Conservation (phyloP, 768 basidiomycete genomes). For the Tremella yokohamensis region DNA sequence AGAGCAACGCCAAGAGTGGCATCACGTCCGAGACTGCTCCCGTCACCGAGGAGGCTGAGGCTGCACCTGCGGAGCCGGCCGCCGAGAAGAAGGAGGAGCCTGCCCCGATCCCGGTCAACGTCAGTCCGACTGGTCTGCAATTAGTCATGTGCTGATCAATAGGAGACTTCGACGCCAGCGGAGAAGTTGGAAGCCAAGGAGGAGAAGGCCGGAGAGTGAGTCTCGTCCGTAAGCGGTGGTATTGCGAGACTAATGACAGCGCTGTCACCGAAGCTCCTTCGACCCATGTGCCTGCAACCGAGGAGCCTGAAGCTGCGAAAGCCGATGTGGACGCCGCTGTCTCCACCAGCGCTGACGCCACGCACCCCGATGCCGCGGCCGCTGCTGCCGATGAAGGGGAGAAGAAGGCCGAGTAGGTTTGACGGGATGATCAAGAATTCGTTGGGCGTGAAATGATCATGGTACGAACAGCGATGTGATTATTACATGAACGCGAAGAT, state of each 20-base stretch:
- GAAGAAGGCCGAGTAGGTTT: neutral
- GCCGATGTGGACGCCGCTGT: no score
- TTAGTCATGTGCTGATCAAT: neutral
- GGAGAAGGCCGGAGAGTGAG: constrained; percentile 37
- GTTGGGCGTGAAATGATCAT: no score
- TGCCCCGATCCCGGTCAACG: constrained; percentile 26
- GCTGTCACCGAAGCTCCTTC: constrained; percentile 31
- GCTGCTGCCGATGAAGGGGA: constrained; percentile 31
- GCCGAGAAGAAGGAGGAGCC: constrained; percentile 7
- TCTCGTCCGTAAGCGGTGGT: neutral
- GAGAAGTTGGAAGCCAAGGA: constrained; percentile 38
- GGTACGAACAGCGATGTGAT: no score
- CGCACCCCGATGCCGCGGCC: constrained; percentile 16
- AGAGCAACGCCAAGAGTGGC: constrained; percentile 26
- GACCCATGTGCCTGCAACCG: constrained; percentile 30
- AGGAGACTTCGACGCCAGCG: constrained; percentile 34
- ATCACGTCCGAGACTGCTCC: constrained; percentile 8
- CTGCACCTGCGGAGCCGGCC: constrained; percentile 15
- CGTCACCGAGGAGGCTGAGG: constrained; percentile 10
- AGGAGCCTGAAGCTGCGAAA: constrained; percentile 24
- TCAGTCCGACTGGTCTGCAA: constrained; percentile 13
- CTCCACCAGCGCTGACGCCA: neutral
- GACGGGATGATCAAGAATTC: no score
- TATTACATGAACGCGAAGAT: no score
- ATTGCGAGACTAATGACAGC: neutral